These are phyloP conservation scores for Cyclanthera cordifolia DNA, from an alignment of 306 rosid genomes.

Conservation along the genomic window DNA sequence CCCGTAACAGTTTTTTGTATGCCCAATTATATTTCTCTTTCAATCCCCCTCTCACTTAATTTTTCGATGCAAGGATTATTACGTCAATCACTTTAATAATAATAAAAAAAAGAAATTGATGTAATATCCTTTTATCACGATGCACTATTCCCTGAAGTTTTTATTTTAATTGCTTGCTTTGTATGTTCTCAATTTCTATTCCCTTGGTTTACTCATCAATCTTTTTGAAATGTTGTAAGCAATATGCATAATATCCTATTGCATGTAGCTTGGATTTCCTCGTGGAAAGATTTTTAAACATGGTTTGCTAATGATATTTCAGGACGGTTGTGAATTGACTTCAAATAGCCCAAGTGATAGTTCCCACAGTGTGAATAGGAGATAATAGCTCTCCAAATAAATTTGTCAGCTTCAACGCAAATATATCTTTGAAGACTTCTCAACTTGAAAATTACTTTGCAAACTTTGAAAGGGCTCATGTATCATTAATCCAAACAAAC, in stretches of 20 bases:
- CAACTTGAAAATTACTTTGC: constrained; percentile 32
- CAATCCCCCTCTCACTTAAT: not conserved
- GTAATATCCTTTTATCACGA: not conserved
- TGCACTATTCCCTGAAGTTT: not conserved
- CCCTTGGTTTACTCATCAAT: not conserved
- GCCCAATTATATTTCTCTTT: no score
- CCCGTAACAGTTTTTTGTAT: no score
- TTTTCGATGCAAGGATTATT: no score
- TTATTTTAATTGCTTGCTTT: not conserved
- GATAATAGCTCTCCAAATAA: constrained; percentile 71
- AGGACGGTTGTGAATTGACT: constrained; percentile 73
- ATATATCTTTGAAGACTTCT: constrained; percentile 46
- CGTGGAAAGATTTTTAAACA: constrained; percentile 12
- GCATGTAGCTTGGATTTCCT: not conserved
- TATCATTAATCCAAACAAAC: constrained; percentile 49
- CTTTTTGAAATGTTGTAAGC: not conserved
- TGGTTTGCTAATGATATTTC: constrained; percentile 37
- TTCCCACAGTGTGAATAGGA: constrained; percentile 47
- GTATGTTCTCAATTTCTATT: not conserved
- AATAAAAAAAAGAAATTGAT: not conserved
- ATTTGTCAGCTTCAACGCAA: constrained; percentile 38
- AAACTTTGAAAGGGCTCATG: constrained; percentile 66
- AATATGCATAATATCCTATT: not conserved
- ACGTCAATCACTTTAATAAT: no score
- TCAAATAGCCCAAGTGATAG: constrained; percentile 71